phyloP scores from a whole-genome alignment of 2,329 filamentous ascomycete species.

The Erysiphe neolycopersici region DNA sequence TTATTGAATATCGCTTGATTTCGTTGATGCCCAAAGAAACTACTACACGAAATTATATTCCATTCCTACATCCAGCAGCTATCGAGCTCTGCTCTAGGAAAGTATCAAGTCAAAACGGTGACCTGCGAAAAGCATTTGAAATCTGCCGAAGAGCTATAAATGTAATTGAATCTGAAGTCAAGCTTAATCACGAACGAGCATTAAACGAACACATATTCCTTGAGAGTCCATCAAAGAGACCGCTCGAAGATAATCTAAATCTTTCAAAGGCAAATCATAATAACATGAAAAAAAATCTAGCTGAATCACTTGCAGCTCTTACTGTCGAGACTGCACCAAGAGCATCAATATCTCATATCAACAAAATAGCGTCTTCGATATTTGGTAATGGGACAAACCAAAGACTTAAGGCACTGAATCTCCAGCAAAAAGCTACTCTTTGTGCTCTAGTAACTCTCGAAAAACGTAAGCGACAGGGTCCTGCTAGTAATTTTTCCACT shows the following conservation, averaged over 20 bases:
- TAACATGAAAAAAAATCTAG: constrained; percentile 16
- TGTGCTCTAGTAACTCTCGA: constrained; percentile 77
- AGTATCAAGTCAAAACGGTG: constrained; percentile 78
- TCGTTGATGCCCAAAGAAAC: constrained; percentile 35
- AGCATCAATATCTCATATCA: constrained; percentile 72
- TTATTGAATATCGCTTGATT: constrained; percentile 63
- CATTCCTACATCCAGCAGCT: constrained; percentile 80
- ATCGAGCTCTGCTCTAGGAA: constrained; percentile 89
- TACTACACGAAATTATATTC: constrained; percentile 32
- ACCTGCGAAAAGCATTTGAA: constrained; percentile 85
- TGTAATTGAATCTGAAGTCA: constrained; percentile 63
- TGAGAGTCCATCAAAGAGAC: constrained; percentile 44
- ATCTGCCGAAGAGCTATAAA: constrained; percentile 78
- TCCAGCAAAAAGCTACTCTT: constrained; percentile 88
- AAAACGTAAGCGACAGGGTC: constrained; percentile 34
- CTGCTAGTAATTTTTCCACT: constrained; percentile 19
- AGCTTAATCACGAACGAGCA: constrained; percentile 40
- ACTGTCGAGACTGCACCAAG: constrained; percentile 62
- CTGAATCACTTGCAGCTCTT: constrained; percentile 25
- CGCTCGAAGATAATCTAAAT: constrained; percentile 61
- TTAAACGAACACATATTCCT: constrained; percentile 26
- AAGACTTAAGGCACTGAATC: constrained; percentile 61
- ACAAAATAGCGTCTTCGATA: constrained; percentile 65
- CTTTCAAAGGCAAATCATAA: constrained; percentile 17
- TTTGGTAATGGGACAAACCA: constrained; percentile 77